Evolutionary conservation across 1,284 basidiomycete genomes (phyloP).

Genomic region (Sutorius eximius): DNA sequence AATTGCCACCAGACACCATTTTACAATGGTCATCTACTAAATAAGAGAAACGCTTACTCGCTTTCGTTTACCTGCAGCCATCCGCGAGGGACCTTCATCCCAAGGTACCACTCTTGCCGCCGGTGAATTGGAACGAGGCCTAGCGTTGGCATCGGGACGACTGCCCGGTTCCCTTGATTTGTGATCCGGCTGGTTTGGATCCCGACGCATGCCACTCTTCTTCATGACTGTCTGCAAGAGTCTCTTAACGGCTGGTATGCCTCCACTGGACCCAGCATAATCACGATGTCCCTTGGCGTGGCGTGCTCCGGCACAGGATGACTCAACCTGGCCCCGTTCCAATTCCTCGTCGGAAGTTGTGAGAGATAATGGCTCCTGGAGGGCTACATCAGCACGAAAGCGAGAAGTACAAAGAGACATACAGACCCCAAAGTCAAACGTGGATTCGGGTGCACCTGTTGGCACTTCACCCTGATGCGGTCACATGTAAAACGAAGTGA

Average conservation of each 20-base stretch:
- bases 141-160: background rate
- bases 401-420: background rate
- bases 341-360: no score
- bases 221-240: background rate
- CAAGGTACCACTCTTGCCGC: background rate
- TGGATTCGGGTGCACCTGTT: background rate
- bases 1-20: background rate
- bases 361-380: background rate
- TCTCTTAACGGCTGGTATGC: background rate
- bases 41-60: background rate
- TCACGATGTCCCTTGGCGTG: no score
- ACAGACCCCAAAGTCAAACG: background rate
- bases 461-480: background rate
- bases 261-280: background rate
- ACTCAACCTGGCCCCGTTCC: no score
- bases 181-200: background rate
- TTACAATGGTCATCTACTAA: background rate
- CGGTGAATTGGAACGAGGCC: background rate
- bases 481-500: background rate
- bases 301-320: no score
- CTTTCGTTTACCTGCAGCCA: background rate
- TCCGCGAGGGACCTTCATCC: background rate
- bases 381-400: background rate
- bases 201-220: background rate
- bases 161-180: no score